Conservation (phyloP, 495 filamentous ascomycete genomes). For the Lasiosphaeria ovina region DNA sequence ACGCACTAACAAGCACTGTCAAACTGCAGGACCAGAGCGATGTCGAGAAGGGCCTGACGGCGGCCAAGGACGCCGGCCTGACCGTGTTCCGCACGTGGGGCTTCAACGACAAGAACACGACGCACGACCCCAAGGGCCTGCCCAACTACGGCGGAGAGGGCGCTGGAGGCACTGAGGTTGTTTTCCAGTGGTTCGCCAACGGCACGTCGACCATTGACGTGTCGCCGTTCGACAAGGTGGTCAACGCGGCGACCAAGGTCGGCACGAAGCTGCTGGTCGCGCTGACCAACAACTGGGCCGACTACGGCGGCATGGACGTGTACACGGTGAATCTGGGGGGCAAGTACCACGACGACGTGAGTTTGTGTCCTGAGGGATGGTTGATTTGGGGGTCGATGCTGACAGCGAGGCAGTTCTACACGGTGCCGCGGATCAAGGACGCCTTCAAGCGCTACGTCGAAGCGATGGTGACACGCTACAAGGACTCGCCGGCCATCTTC, state of each 20-base stretch:
- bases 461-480: constrained; percentile 49
- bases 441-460: constrained; percentile 54
- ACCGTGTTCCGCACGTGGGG: constrained; percentile 71
- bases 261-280: constrained; percentile 60
- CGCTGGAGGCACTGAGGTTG: constrained; percentile 51
- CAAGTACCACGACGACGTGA: constrained; percentile 35
- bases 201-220: constrained; percentile 55
- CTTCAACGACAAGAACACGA: constrained; percentile 56
- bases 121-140: constrained; percentile 37
- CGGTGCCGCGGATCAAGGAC: constrained; percentile 35
- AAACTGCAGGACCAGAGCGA: constrained; percentile 50
- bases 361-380: background rate
- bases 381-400: background rate
- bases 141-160: constrained; percentile 49
- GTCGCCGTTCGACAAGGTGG: constrained; percentile 64
- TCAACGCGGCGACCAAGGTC: constrained; percentile 54
- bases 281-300: constrained; percentile 54
- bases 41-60: constrained; percentile 57
- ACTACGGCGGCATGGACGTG: constrained; percentile 52
- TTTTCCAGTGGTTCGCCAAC: constrained; percentile 41
- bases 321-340: constrained; percentile 41
- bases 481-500: constrained; percentile 47
- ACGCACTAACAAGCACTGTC: background rate
- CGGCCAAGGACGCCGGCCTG: constrained; percentile 54
- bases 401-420: constrained; percentile 41